Conservation (phyloP, 2,329 filamentous ascomycete species). For the Calcarisporium arbuscula region DNA sequence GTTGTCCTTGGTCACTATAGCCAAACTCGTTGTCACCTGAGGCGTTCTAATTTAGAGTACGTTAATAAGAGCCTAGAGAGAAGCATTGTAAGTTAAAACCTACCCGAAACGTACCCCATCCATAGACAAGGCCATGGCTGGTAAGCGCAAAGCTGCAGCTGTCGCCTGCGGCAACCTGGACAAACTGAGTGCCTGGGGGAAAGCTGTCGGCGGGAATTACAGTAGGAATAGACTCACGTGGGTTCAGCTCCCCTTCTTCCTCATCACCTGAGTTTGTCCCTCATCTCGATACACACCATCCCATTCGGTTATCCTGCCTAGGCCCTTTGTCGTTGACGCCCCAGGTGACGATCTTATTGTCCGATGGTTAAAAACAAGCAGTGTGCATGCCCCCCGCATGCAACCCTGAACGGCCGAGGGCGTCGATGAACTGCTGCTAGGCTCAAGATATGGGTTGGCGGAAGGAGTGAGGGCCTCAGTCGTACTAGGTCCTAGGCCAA, state of each 20-base stretch:
- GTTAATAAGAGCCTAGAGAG: not conserved
- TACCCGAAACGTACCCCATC: conserved; percentile 70
- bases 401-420: conserved; percentile 59
- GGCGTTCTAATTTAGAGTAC: conserved; percentile 10
- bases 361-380: conserved; percentile 50
- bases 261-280: conserved; percentile 16
- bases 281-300: conserved; percentile 25
- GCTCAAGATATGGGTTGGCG: conserved; percentile 48
- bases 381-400: conserved; percentile 60
- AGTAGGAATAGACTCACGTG: conserved; percentile 50
- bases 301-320: conserved; percentile 51
- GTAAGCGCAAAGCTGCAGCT: conserved; percentile 66
- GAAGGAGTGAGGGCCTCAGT: conserved; percentile 4
- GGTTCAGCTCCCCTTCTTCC: conserved; percentile 45
- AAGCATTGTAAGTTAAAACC: conserved; percentile 17
- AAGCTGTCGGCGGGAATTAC: conserved; percentile 43
- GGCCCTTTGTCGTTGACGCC: conserved; percentile 61
- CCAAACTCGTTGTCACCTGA: conserved; percentile 43
- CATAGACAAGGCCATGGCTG: conserved; percentile 61
- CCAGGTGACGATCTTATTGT: conserved; percentile 59
- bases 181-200: conserved; percentile 48
- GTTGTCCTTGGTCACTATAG: conserved; percentile 30
- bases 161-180: conserved; percentile 55
- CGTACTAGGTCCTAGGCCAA: conserved; percentile 11
- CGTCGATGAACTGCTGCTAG: conserved; percentile 29